Evolutionary conservation across 139 green algal species (phyloP).

Genomic region (Zygnema circumcarinatum): DNA sequence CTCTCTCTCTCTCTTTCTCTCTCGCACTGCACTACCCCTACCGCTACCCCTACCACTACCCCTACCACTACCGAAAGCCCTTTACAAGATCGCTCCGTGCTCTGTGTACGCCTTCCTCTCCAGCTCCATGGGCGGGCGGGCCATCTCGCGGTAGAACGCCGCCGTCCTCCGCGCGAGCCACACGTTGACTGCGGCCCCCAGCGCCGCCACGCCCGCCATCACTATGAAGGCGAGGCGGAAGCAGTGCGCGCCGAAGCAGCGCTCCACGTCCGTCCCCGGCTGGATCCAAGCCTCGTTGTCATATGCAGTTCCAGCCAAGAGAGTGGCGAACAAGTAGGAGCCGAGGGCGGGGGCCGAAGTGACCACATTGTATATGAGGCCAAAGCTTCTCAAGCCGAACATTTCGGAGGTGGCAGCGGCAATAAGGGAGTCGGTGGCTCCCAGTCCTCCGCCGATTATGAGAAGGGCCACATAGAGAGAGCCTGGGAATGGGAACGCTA

Average conservation of each 20-base stretch:
- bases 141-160: constrained; percentile 14
- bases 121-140: no score
- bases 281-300: constrained; percentile 15
- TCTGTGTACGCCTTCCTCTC: no score
- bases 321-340: constrained; percentile 43
- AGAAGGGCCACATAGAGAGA: constrained; percentile 65
- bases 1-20: background rate
- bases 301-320: constrained; percentile 30
- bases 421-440: constrained; percentile 77
- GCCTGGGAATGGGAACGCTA: constrained; percentile 26
- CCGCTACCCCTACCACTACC: no score
- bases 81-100: no score
- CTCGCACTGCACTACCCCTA: background rate
- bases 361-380: constrained; percentile 24
- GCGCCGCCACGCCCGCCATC: constrained; percentile 24
- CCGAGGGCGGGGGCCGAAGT: constrained; percentile 21
- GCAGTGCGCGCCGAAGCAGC: constrained; percentile 31
- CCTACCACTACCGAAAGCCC: no score
- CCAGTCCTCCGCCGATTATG: constrained; percentile 75
- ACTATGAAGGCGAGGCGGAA: constrained; percentile 48
- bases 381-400: constrained; percentile 73
- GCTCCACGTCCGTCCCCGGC: background rate
- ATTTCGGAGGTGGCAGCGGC: constrained; percentile 72
- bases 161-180: background rate
- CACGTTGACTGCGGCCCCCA: constrained; percentile 18